Conservation (phyloP, 441 rosid genomes). For the Mallotus japonicus region DNA sequence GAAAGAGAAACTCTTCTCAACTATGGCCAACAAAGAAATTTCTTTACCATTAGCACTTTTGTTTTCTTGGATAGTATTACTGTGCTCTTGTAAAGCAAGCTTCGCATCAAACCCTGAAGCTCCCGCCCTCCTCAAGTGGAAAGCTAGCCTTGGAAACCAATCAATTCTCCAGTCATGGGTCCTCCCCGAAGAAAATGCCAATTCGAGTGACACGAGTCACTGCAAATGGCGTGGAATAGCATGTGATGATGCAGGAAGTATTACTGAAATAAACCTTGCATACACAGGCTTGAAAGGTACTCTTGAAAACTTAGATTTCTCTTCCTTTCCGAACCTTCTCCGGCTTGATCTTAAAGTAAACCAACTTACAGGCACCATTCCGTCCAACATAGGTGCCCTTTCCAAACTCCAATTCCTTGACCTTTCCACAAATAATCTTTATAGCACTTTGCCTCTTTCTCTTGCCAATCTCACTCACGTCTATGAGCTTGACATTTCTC, state of each 20-base stretch:
- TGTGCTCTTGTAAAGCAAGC: constrained; percentile 13
- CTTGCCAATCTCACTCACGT: constrained; percentile 31
- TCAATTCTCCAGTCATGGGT: constrained; percentile 26
- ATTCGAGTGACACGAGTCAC: not conserved
- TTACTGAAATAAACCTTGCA: constrained; percentile 21
- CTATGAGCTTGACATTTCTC: constrained; percentile 25
- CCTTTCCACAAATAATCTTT: constrained; percentile 26
- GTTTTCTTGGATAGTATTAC: not conserved
- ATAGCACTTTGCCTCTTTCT: constrained; percentile 29
- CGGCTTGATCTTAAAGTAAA: constrained; percentile 26
- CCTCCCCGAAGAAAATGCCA: constrained; percentile 6
- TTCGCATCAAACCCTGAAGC: constrained; percentile 16
- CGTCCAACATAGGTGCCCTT: constrained; percentile 24
- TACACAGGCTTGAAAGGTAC: constrained; percentile 23
- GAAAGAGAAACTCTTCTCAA: not conserved
- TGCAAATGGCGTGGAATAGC: constrained; percentile 21
- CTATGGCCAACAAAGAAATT: constrained; percentile 15
- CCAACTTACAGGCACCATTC: constrained; percentile 28
- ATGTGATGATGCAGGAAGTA: constrained; percentile 18
- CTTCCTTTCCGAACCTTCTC: constrained; percentile 23
- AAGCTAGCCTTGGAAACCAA: constrained; percentile 21
- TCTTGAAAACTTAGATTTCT: constrained; percentile 26
- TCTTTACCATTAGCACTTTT: not conserved
- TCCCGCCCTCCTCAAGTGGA: constrained; percentile 34
- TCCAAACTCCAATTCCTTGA: constrained; percentile 32